Evolutionary conservation across 139 green algal genomes (phyloP), one percentile per base, ranked within the genome.

Genomic region (Yamagishiella unicocca): DNA sequence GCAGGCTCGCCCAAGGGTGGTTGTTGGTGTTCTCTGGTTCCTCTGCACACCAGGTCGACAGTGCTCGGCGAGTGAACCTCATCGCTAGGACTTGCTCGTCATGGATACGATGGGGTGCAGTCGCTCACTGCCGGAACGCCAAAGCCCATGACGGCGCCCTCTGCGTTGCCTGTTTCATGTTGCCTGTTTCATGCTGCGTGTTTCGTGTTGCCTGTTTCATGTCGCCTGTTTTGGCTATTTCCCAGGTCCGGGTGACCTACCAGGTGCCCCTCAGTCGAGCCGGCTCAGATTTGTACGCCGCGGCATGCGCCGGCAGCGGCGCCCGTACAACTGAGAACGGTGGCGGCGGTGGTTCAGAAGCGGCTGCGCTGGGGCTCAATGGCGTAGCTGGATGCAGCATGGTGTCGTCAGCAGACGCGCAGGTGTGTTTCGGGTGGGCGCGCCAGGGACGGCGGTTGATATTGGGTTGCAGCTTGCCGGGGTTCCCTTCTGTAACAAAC

Each of bases 221-320:
- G 50, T 58, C 50, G 50, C 12, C 50, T 58, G 50, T 17, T 58
- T 12, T 58, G 50, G 50, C 12, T 58, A 12, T 17, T 25, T 17
- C 17, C 12, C 25, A 74, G 66, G 66, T 74, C 33, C 66, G 66
- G n/a, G 66, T 45, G 66, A 74, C 66, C 33, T 74, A 74, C 31
- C 35, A 25, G 31, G 33, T 74, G 3, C 66, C 66, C 31, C 66
- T 74, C 37, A 74, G 66, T 35, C 33, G 33, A 19, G 66, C 12
- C 33, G 66, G 66, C 31, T 3, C 66, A 2, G 33, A 27, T 33
- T 9, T 4, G n/a, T 74, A 46, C 66, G 37, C 66, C 31, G 45
- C 66, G 14, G 66, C n/a, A 5, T 74, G 66, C 66, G 35, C 66
- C 17, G 31, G 1, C 33, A 46, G 33, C 31, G 66, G 31, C 22